phyloP scores from a whole-genome alignment of 2,329 filamentous ascomycete species.

The Penicillium sp. region DNA sequence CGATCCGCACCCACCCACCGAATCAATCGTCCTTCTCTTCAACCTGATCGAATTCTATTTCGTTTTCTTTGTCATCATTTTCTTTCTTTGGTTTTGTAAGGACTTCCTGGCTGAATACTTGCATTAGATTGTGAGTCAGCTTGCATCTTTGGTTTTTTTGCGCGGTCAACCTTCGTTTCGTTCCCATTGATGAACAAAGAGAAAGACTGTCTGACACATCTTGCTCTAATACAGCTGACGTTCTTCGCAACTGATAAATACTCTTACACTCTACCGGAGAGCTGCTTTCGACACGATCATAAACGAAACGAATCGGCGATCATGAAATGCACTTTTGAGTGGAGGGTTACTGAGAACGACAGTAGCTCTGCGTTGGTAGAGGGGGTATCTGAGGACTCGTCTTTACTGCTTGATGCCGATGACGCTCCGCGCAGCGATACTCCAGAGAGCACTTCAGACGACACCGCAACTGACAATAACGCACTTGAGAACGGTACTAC shows the following conservation, averaged over 20 bases:
- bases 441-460: no score
- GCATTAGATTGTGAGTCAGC: neutral
- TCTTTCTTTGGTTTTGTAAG: neutral
- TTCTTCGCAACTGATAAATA: neutral
- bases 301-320: neutral
- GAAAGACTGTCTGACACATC: neutral
- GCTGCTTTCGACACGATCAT: neutral
- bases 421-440: no score
- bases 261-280: neutral
- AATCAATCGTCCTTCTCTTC: neutral
- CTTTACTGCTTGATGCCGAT: neutral
- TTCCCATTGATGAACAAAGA: neutral
- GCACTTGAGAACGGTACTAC: no score
- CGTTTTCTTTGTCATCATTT: neutral
- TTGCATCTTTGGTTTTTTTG: neutral
- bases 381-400: neutral
- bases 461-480: no score
- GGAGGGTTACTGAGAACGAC: neutral
- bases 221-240: neutral
- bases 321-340: neutral
- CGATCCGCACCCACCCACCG: neutral
- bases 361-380: neutral
- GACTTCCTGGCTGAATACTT: neutral
- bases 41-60: neutral
- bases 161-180: neutral